Conservation (phyloP, 768 basidiomycete species). For the Mycena albidolilacea region DNA sequence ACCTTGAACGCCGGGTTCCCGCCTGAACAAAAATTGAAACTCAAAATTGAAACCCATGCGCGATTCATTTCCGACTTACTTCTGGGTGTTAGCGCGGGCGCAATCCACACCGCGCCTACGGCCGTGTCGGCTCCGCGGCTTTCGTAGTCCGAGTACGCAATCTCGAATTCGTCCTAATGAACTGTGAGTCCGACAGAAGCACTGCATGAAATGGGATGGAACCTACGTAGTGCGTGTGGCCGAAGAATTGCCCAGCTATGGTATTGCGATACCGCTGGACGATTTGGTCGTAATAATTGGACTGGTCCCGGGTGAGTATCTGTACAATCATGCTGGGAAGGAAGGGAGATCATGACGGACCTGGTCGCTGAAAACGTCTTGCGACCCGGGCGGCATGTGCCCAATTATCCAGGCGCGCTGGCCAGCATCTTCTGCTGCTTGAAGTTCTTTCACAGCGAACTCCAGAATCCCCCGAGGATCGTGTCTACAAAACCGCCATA, state of each 20-base stretch:
- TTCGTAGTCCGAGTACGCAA: constrained; percentile 70
- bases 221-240: constrained; percentile 67
- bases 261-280: constrained; percentile 71
- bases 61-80: constrained; percentile 49
- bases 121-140: constrained; percentile 62
- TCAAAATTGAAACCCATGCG: background rate
- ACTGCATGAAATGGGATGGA: background rate
- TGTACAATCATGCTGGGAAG: background rate
- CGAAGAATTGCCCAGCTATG: constrained; percentile 74
- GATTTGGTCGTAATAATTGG: constrained; percentile 75
- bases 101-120: constrained; percentile 63
- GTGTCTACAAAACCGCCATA: constrained; percentile 46
- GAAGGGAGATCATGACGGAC: constrained; percentile 44
- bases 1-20: constrained; percentile 71
- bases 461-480: constrained; percentile 75
- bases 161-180: constrained; percentile 69
- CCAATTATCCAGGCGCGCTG: constrained; percentile 75
- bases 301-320: constrained; percentile 49
- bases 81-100: constrained; percentile 71
- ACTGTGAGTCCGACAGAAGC: background rate
- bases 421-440: constrained; percentile 71
- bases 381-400: constrained; percentile 69
- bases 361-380: constrained; percentile 67
- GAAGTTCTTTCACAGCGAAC: constrained; percentile 68
- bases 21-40: constrained; percentile 47